These are phyloP conservation scores for Tolypocladium inflatum DNA, from an alignment of 2,329 filamentous ascomycete genomes.

Conservation along the genomic window DNA sequence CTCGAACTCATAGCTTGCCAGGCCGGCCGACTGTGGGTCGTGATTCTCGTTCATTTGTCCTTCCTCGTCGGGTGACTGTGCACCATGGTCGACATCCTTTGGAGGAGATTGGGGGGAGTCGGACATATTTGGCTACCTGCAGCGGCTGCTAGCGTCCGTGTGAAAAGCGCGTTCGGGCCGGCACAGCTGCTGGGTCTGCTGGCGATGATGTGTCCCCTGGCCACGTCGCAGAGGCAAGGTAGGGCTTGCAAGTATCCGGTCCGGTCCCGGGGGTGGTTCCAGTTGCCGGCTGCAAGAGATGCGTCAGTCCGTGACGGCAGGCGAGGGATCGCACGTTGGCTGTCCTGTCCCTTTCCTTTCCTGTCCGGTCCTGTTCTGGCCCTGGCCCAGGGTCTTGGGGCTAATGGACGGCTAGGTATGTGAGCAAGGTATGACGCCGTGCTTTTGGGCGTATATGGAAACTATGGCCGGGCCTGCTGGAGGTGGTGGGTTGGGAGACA, in stretches of 20 bases:
- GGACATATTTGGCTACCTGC: conserved; percentile 84
- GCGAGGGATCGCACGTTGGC: conserved; percentile 11
- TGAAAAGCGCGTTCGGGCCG: conserved; percentile 46
- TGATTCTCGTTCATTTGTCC: conserved; percentile 84
- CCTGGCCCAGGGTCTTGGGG: conserved; percentile 27
- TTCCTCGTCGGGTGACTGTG: conserved; percentile 89
- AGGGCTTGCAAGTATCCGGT: conserved; percentile 36
- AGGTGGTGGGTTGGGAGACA: conserved; percentile 8
- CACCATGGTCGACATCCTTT: conserved; percentile 89
- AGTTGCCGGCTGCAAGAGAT: conserved; percentile 41
- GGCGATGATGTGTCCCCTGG: conserved; percentile 48
- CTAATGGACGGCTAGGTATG: not conserved
- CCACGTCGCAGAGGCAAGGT: conserved; percentile 46
- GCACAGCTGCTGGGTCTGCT: conserved; percentile 37
- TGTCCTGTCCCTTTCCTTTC: not conserved
- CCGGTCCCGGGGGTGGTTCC: conserved; percentile 24
- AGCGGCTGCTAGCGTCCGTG: conserved; percentile 54
- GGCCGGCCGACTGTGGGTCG: conserved; percentile 66
- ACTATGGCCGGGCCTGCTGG: not conserved
- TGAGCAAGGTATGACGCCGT: conserved; percentile 20
- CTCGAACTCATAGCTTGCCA: conserved; percentile 79
- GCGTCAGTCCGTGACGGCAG: conserved; percentile 38
- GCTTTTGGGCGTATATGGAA: conserved; percentile 5
- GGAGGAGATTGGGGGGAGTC: conserved; percentile 75
- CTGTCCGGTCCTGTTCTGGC: conserved; percentile 7